Conservation (phyloP, 1,139 yeast genomes). For the Yamadazyma jaroonii region DNA sequence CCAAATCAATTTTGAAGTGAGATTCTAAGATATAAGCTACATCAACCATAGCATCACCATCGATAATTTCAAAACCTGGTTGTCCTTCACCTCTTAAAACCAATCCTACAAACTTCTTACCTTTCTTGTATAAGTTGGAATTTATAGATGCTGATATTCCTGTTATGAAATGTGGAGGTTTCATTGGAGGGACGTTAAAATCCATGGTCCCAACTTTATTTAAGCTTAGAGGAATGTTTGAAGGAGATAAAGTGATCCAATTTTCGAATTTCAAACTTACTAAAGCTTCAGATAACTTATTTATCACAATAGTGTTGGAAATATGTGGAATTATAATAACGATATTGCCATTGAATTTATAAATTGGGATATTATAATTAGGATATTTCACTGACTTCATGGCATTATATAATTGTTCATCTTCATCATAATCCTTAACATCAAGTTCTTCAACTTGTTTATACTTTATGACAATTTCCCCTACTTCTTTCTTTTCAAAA, state of each 20-base stretch:
- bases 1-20: slow-evolving; percentile 18
- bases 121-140: slow-evolving; percentile 21
- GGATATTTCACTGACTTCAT: slow-evolving; percentile 23
- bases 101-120: slow-evolving; percentile 20
- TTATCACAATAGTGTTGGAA: slow-evolving; percentile 27
- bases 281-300: slow-evolving; percentile 25
- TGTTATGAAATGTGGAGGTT: slow-evolving; percentile 56
- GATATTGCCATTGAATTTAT: slow-evolving; percentile 11
- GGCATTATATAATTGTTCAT: slow-evolving; percentile 51
- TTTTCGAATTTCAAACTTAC: slow-evolving; percentile 11
- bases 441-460: slow-evolving; percentile 13
- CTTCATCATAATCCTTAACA: slow-evolving; percentile 48
- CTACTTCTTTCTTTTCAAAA: slow-evolving; percentile 18
- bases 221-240: slow-evolving; percentile 30
- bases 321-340: slow-evolving; percentile 33
- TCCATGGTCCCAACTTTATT: slow-evolving; percentile 15
- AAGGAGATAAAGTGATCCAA: slow-evolving; percentile 37
- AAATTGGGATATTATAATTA: slow-evolving; percentile 23
- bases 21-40: slow-evolving; percentile 22
- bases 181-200: slow-evolving; percentile 25
- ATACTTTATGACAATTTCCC: slow-evolving; percentile 23
- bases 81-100: slow-evolving; percentile 56
- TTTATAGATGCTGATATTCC: slow-evolving; percentile 48
- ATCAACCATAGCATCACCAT: slow-evolving; percentile 36
- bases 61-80: slow-evolving; percentile 50